Base-by-base conservation (phyloP, 768 basidiomycete genomes). In the Lyophyllum atratum region DNA sequence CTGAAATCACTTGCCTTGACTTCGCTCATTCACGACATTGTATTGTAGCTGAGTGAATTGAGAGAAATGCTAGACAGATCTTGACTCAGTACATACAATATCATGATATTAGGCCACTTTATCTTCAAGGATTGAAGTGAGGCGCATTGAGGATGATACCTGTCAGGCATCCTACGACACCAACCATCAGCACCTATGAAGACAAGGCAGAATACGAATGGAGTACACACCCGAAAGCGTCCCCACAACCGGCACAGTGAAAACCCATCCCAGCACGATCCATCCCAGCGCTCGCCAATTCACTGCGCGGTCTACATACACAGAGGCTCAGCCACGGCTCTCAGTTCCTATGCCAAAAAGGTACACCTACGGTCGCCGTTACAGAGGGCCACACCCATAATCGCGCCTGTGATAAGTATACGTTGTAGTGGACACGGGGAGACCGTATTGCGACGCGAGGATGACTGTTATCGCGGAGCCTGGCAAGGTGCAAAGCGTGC, bases 401-500 rank as follows among this genome's bases (percentile, higher is more conserved):
- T 70, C 14, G 64, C 65, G 33, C 69, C 69, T 11, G 65, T 67
- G 56, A 68, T 70, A n/a, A n/a, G n/a, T n/a, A 39, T 64, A 70
- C 67, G 66, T 68, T 4, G 69, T 67, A 15, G 67, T 68, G 15
- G 67, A 68, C 4, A 68, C 67, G 25, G 69, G 69, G 15, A 70
- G 55, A 28, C 63, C 65, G 37, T 67, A 70, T 47, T 70, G 69
- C 1, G 69, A 66, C 6, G 69, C 69, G n/a, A 70, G 67, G 44
- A 70, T 53, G 42, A 70, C 69, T n/a, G 69, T 68, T 33, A 67
- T 67, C 14, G 69, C 64, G 14, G 69, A 52, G 21, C 60, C 60
- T 61, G 26, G 2, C 21, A 6, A 34, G 22, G 4, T 17, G 7
- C 2, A 12, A 50, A 49, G n/a, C n/a, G n/a, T n/a, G n/a, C n/a